Conservation (phyloP, 2,329 filamentous ascomycete species). For the Metarhizium brunneum region DNA sequence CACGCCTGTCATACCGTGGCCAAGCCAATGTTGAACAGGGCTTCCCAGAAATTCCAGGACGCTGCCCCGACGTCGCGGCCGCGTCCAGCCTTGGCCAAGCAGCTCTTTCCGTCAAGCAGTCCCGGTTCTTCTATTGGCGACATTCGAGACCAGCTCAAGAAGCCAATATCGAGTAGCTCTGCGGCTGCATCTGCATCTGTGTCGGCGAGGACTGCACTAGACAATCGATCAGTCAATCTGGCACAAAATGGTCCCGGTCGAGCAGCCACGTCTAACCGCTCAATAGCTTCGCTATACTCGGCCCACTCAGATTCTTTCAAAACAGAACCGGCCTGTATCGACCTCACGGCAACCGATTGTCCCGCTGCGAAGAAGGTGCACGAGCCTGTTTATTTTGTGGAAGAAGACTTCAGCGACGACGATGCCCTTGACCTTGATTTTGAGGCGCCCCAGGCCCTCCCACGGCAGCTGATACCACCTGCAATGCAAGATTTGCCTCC, state of each 20-base stretch:
- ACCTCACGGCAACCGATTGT: constrained; percentile 22
- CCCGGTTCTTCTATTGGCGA: constrained; percentile 34
- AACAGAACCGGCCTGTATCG: constrained; percentile 19
- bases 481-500: constrained; percentile 18
- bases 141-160: constrained; percentile 43
- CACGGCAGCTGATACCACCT: constrained; percentile 19
- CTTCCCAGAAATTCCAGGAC: constrained; percentile 5
- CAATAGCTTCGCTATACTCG: constrained; percentile 25
- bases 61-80: constrained; percentile 26
- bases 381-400: constrained; percentile 51
- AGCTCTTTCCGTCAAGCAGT: constrained; percentile 49
- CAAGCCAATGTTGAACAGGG: constrained; percentile 10
- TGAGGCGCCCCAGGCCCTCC: constrained; percentile 47
- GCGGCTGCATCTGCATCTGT: constrained; percentile 18
- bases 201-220: constrained; percentile 29
- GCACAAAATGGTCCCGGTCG: constrained; percentile 13
- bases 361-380: constrained; percentile 17
- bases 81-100: constrained; percentile 33
- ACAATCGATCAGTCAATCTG: constrained; percentile 23
- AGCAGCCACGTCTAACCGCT: constrained; percentile 1
- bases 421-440: constrained; percentile 63
- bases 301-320: constrained; percentile 39
- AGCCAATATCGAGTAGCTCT: constrained; percentile 26
- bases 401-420: constrained; percentile 84
- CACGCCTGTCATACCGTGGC: constrained; percentile 2